Percentiles rank a stretch among this genome's conserved stretches.
phyloP scores from a whole-genome alignment of 164 flowering plant species.

The Vitis cinerea region DNA sequence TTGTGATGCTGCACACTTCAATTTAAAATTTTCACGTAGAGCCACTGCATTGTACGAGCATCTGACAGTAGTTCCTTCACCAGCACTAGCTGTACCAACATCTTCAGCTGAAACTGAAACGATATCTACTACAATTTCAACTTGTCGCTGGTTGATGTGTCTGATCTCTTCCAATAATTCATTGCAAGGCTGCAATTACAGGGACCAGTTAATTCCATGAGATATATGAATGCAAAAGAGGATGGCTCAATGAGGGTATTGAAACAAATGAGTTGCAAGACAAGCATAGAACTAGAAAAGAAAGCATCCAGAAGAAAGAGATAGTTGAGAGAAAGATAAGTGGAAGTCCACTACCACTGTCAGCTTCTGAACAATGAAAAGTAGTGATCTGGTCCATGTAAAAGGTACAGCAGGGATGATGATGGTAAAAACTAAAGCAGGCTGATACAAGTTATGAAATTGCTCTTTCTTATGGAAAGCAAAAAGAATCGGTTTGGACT shows the following conservation, averaged over 20 bases:
- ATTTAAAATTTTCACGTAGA: not conserved
- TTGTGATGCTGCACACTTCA: not conserved
- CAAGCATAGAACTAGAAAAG: no score
- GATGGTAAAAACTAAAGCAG: no score
- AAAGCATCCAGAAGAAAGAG: no score
- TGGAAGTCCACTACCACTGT: no score
- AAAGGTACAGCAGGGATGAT: no score
- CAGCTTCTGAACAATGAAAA: no score
- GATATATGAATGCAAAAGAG: not conserved
- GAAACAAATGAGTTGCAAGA: no score
- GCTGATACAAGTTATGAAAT: no score
- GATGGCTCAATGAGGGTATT: not conserved
- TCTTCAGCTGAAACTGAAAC: conserved; percentile 1
- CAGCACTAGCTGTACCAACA: not conserved
- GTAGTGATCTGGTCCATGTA: no score
- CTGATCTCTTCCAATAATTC: conserved; percentile 17
- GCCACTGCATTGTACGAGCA: conserved; percentile 14
- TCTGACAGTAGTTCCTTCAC: conserved; percentile 6
- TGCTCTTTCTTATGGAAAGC: no score
- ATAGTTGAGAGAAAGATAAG: no score
- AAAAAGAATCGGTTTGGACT: no score
- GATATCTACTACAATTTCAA: conserved; percentile 12
- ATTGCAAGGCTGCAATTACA: conserved; percentile 6
- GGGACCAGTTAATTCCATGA: not conserved
- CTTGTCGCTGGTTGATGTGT: conserved; percentile 8